Evolutionary conservation across 768 basidiomycete genomes (phyloP), one percentile per base, ranked within the genome.

Genomic region (Podaxis pistillaris): DNA sequence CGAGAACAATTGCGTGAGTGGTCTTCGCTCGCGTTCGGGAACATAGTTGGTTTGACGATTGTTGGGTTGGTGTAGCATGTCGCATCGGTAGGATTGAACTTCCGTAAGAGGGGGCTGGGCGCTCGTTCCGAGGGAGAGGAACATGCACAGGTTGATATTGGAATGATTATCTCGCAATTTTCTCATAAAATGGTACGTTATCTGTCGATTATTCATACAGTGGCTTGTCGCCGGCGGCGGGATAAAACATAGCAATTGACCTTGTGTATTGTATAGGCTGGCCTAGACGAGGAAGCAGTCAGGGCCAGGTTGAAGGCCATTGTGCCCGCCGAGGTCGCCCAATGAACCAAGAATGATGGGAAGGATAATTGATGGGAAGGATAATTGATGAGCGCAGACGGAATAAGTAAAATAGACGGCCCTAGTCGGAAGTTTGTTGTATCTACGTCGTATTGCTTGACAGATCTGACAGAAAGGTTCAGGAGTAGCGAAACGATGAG

Each of bases 1-100:
- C 3, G 73, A 81, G 64, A 68, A 81, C 63, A 79, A 78, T 56
- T 82, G 81, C 65, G 79, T 81, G 67, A 40, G 75, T 65, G 17
- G 15, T 30, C 36, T 12, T 58, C 60, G 30, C 1, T 9, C 17
- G n/a, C 19, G 22, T 19, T 49, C 11, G 7, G 33, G 33, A 49
- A n/a, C 19, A 17, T 17, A 0, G 9, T 22, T 6, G 22, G 22
- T 11, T 49, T 49, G 47, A 44, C 33, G 8, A 33, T 33, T 9
- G 9, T 33, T 8, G 33, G 41, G 13, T n/a, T n/a, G n/a, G 38
- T 13, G 36, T 51, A 71, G 71, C 58, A 66, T 51, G 58, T 63
- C 3, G 19, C 62, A 17, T 56, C 50, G 6, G 71, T 68, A 22
- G 73, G 73, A 26, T 56, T 73, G 19, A 65, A 68, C 53, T 72